phyloP scores from a whole-genome alignment of 148 eudicot genomes.

The Rhododendron ferrugineum region DNA sequence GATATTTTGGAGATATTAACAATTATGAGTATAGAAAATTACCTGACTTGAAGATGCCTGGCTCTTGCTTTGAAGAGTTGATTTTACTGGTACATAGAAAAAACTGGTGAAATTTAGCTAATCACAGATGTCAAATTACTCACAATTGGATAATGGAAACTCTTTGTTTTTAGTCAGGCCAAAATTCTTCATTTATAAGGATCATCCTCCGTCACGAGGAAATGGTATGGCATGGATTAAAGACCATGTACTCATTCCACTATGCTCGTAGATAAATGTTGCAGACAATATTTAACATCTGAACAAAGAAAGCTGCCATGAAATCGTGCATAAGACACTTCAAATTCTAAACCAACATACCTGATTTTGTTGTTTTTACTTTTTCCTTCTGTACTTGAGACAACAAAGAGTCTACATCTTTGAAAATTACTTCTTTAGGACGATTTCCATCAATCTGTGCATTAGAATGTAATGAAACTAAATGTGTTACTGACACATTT shows the following conservation, averaged over 20 bases:
- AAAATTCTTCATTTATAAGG: not conserved
- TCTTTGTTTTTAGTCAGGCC: not conserved
- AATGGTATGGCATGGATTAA: not conserved
- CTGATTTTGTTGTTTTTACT: conserved; percentile 35
- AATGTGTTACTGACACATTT: conserved; percentile 17
- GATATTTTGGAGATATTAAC: not conserved
- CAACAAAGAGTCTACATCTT: conserved; percentile 53
- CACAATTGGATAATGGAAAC: not conserved
- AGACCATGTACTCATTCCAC: not conserved
- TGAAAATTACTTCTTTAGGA: conserved; percentile 63
- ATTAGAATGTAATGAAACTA: conserved; percentile 12
- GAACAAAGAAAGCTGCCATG: not conserved
- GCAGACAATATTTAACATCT: not conserved
- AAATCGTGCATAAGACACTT: not conserved
- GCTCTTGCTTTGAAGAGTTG: conserved; percentile 32
- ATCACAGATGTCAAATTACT: not conserved
- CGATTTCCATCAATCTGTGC: conserved; percentile 84
- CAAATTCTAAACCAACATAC: conserved; percentile 18
- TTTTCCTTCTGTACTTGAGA: conserved; percentile 48
- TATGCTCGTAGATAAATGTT: not conserved
- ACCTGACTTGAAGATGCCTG: conserved; percentile 42
- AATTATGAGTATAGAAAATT: conserved; percentile 9
- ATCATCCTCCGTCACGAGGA: not conserved
- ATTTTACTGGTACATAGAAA: conserved; percentile 31
- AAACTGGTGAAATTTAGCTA: not conserved